Base-by-base conservation (phyloP, 768 basidiomycete species). In the Podaxis pistillaris region DNA sequence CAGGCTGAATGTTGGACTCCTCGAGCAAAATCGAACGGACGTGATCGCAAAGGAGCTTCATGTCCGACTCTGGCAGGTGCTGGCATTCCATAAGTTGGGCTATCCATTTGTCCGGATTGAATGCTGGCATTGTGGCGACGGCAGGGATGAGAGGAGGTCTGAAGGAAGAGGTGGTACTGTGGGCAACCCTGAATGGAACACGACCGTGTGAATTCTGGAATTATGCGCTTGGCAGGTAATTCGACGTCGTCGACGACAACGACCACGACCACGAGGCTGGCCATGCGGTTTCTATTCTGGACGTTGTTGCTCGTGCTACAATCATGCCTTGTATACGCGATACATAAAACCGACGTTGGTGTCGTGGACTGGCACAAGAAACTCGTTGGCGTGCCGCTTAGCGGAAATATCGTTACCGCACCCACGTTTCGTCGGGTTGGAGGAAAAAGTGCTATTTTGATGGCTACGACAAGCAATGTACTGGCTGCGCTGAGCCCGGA, bases 1-100 rank as follows among this genome's bases (percentile, higher is more conserved):
- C 93, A 36, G 96, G 96, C 71, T 98, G 95, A 61, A 98, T 96
- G 72, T 98, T 99, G 60, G 91, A 94, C 73, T 99, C 96, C 73
- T 99, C 96, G 73, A 98, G 88, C 40, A 97, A 83, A 53, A 96
- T 89, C 53, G 88, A 84, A 56, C 93, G 87, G 22, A 98, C 95
- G 64, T 89, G 86, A 62, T 94, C 86, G 80, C 96, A 98, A 54
- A 99, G 87, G 47, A 88, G 78, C 72, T 95, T 96, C 86, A 99
- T 97, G 66, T 96, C 93, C 11, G 85, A 72, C 76, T 99, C 97
- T 15, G 92, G 85, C 56, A 99, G 90, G 67, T 93, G 89, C 65
- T 89, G 85, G 79, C 95, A 97, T 67, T 84, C 76, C 78, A 88
- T 88, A 63, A 98, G 88, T 69, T 94, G 92, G 28, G 85, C 83